phyloP scores from a whole-genome alignment of 106 monocot species.

The Triglochin maritima region DNA sequence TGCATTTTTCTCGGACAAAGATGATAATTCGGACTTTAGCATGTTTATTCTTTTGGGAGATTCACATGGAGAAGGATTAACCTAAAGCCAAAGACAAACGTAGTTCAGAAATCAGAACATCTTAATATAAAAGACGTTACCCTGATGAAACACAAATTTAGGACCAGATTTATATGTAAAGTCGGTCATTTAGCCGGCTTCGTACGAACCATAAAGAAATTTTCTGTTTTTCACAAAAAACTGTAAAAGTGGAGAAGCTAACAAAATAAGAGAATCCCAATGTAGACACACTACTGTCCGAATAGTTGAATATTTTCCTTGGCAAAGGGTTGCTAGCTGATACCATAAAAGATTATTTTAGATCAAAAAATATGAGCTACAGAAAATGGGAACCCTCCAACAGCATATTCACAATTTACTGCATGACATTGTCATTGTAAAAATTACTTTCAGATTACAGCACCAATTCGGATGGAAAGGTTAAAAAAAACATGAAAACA shows the following conservation, averaged over 20 bases:
- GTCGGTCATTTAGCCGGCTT: background rate
- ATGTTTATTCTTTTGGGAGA: constrained; percentile 36
- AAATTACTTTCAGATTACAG: too few species aligned
- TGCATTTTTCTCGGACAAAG: constrained; percentile 43
- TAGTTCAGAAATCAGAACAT: background rate
- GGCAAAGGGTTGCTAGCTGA: background rate
- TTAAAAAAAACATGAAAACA: too few species aligned
- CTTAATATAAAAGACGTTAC: background rate
- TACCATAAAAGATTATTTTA: too few species aligned
- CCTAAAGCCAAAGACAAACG: constrained; percentile 1
- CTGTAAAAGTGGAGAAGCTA: background rate
- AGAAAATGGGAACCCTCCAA: too few species aligned
- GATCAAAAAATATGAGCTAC: too few species aligned
- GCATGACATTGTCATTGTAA: too few species aligned
- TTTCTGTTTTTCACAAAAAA: background rate
- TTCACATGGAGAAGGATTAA: constrained; percentile 23
- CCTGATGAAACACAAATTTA: background rate
- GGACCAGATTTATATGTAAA: background rate
- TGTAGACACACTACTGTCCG: background rate
- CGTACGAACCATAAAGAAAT: background rate
- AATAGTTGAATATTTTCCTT: background rate
- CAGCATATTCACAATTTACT: too few species aligned
- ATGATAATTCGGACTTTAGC: constrained; percentile 54
- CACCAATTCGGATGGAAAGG: too few species aligned
- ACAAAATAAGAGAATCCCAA: background rate